A percentile compares a stretch with the other conserved stretches of the same genome.
Conservation (phyloP, 495 filamentous ascomycete genomes). For the Aspergillus baeticus region DNA sequence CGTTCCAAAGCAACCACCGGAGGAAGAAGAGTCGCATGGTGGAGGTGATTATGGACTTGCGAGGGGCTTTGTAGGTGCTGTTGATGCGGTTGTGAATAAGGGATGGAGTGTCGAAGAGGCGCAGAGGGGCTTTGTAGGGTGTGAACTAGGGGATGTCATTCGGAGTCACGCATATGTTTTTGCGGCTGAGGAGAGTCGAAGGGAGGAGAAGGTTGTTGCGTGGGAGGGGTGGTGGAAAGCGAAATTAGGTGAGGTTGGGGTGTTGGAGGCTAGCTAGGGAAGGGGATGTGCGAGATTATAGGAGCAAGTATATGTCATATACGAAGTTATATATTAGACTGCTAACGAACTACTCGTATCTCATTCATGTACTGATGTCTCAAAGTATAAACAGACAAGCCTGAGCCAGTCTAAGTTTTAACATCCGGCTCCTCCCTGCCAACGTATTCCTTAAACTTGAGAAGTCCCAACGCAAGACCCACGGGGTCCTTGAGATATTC, state of each 20-base stretch:
- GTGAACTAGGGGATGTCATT: slow-evolving; percentile 79
- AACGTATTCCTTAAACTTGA: slow-evolving; percentile 88
- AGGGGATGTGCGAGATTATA: too few species aligned
- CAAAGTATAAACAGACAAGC: not conserved
- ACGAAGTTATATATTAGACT: not conserved
- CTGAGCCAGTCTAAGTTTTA: slow-evolving; percentile 65
- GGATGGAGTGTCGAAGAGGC: slow-evolving; percentile 67
- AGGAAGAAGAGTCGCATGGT: slow-evolving; percentile 59
- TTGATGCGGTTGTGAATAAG: slow-evolving; percentile 73
- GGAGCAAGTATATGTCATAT: too few species aligned
- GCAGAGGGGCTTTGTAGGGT: slow-evolving; percentile 74
- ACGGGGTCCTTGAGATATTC: slow-evolving; percentile 93
- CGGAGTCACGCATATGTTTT: slow-evolving; percentile 92
- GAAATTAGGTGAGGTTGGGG: slow-evolving; percentile 27
- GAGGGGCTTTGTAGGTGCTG: slow-evolving; percentile 74
- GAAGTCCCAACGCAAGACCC: slow-evolving; percentile 72
- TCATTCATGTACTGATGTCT: too few species aligned
- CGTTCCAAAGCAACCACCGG: slow-evolving; percentile 36
- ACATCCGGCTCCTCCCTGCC: slow-evolving; percentile 92
- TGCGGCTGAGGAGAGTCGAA: slow-evolving; percentile 85
- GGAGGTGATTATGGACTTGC: slow-evolving; percentile 86
- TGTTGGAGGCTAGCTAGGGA: not conserved
- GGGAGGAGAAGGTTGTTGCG: slow-evolving; percentile 63
- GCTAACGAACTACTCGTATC: not conserved
- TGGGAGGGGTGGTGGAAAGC: slow-evolving; percentile 80